Evolutionary conservation across 2,329 filamentous ascomycete species (phyloP).

Genomic region (Colletotrichum chlorophyti): DNA sequence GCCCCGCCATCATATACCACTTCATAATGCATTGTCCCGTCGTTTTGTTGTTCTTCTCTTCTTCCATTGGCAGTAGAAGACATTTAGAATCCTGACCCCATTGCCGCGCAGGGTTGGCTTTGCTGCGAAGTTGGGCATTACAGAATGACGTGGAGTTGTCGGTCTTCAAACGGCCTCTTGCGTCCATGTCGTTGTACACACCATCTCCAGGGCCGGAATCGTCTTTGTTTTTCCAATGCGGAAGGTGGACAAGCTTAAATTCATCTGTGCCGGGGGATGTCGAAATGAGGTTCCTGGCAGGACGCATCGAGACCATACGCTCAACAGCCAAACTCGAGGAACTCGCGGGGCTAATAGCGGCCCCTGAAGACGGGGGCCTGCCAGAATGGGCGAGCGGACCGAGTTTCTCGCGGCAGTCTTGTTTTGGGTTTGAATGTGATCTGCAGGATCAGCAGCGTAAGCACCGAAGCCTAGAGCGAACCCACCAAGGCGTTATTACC

Average conservation of each 20-base stretch:
- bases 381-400: slow-evolving; percentile 10
- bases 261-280: not conserved
- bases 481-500: not conserved
- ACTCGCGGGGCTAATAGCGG: not conserved
- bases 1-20: no score
- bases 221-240: not conserved
- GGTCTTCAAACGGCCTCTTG: no score
- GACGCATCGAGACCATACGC: slow-evolving; percentile 6
- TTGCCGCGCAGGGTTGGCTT: no score
- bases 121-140: no score
- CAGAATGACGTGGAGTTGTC: no score
- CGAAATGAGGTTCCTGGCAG: slow-evolving; percentile 15
- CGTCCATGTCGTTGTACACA: no score
- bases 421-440: slow-evolving; percentile 26
- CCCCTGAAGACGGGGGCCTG: slow-evolving; percentile 12
- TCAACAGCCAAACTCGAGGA: not conserved
- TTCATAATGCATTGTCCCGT: no score
- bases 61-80: no score
- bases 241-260: slow-evolving; percentile 6
- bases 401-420: slow-evolving; percentile 15
- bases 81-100: no score
- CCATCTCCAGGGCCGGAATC: no score
- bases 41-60: no score
- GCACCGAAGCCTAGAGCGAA: not conserved
- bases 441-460: slow-evolving; percentile 24